Percentiles rank a stretch among this genome's conserved stretches.
phyloP scores from a whole-genome alignment of 768 basidiomycete species.

The Tulasnella sp. region DNA sequence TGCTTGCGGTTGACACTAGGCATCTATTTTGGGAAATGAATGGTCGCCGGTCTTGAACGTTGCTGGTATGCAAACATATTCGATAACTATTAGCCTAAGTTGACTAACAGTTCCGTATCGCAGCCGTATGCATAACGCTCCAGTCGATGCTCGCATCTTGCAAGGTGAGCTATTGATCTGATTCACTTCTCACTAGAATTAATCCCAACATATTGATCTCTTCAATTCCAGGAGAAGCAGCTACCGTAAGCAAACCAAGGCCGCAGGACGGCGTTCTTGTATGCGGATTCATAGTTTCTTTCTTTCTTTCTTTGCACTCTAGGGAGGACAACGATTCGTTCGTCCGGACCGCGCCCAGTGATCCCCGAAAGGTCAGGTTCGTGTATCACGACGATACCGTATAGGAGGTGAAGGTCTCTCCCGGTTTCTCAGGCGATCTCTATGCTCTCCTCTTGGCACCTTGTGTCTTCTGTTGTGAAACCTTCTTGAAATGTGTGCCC shows the following conservation, averaged over 20 bases:
- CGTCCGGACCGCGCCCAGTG: conserved; percentile 62
- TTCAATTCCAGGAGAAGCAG: conserved; percentile 32
- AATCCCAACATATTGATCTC: neutral
- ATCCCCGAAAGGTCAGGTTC: conserved; percentile 68
- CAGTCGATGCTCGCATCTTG: conserved; percentile 90
- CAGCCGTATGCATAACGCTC: conserved; percentile 70
- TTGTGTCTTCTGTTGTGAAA: too few relatives aligned
- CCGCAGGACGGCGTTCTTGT: neutral
- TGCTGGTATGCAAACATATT: neutral
- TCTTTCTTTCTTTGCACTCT: conserved; percentile 10
- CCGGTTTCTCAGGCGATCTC: too few relatives aligned
- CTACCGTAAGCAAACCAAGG: conserved; percentile 42
- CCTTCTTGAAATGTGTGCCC: too few relatives aligned
- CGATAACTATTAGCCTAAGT: neutral
- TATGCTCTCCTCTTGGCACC: too few relatives aligned
- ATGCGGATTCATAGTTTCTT: conserved; percentile 15
- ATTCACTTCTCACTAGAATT: neutral
- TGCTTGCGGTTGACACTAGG: neutral
- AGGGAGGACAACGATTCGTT: conserved; percentile 79
- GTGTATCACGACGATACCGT: conserved; percentile 17
- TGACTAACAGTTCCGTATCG: conserved; percentile 28
- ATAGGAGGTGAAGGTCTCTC: neutral
- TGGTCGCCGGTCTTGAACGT: conserved; percentile 79
- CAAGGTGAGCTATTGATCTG: conserved; percentile 44
- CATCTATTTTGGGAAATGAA: conserved; percentile 73